Conservation (phyloP, 2,329 filamentous ascomycete genomes). For the Phyllosticta ampelicida region DNA sequence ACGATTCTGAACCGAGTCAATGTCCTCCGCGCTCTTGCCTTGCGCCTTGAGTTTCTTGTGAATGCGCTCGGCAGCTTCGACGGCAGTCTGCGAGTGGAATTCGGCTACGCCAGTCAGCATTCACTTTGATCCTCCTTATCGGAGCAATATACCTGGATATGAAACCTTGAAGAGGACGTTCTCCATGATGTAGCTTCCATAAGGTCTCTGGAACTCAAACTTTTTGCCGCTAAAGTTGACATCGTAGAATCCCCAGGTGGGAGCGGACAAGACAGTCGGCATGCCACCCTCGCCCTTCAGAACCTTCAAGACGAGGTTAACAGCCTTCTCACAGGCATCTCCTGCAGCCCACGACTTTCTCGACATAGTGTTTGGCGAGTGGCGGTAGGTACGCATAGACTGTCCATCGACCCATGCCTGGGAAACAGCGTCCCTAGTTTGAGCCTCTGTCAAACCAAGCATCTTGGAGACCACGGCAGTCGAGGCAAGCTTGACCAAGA, state of each 20-base stretch:
- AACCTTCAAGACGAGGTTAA: slow-evolving; percentile 85
- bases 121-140: not conserved
- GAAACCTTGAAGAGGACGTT: slow-evolving; percentile 99
- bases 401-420: slow-evolving; percentile 98
- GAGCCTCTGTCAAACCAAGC: slow-evolving; percentile 77
- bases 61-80: slow-evolving; percentile 86
- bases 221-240: slow-evolving; percentile 86
- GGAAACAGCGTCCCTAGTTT: slow-evolving; percentile 90
- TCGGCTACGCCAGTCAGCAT: slow-evolving; percentile 47
- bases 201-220: slow-evolving; percentile 90
- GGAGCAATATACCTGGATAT: slow-evolving; percentile 61
- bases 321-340: slow-evolving; percentile 91
- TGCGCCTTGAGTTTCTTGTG: slow-evolving; percentile 68
- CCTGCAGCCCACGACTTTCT: slow-evolving; percentile 98
- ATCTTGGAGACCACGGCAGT: slow-evolving; percentile 91
- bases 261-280: slow-evolving; percentile 84
- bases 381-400: slow-evolving; percentile 89
- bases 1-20: slow-evolving; percentile 85
- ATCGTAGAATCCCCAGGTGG: slow-evolving; percentile 97
- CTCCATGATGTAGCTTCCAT: slow-evolving; percentile 99
- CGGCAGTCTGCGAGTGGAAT: slow-evolving; percentile 97
- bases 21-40: slow-evolving; percentile 83
- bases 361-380: slow-evolving; percentile 98
- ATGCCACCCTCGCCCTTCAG: slow-evolving; percentile 84
- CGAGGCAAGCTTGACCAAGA: slow-evolving; percentile 94